Percentiles rank a stretch among this genome's conserved stretches.
These are phyloP conservation scores for Microbotryum silenes-acaulis DNA, from an alignment of 1,284 basidiomycete genomes.

Conservation along the genomic window DNA sequence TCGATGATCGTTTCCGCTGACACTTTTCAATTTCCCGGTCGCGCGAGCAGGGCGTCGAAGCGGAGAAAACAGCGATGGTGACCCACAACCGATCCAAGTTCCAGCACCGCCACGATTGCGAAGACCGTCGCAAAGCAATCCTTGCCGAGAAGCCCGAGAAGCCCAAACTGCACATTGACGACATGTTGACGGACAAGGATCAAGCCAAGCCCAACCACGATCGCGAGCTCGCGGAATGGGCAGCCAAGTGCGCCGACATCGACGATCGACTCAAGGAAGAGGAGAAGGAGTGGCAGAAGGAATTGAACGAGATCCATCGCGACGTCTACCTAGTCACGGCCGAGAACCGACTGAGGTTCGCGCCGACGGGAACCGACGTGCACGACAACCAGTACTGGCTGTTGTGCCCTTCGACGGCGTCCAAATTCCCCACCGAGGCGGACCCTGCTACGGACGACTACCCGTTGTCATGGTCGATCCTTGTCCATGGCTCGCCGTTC, in stretches of 20 bases:
- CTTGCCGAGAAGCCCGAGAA: neutral
- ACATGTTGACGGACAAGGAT: neutral
- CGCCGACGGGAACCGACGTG: neutral
- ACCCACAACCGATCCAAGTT: too few species aligned
- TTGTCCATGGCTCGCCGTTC: slow-evolving; percentile 2
- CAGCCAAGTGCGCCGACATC: neutral
- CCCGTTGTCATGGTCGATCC: slow-evolving; percentile 1
- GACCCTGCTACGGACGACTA: neutral
- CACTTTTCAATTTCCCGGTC: neutral
- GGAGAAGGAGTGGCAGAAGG: neutral
- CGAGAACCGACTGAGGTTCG: slow-evolving; percentile 1
- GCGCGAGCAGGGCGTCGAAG: neutral
- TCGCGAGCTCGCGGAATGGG: neutral
- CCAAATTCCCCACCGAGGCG: neutral
- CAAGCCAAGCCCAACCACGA: neutral
- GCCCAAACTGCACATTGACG: neutral
- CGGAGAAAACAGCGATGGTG: neutral
- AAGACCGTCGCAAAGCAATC: neutral
- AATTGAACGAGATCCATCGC: neutral
- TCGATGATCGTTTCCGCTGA: neutral
- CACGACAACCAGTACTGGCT: neutral
- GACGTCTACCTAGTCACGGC: neutral
- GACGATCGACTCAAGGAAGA: neutral
- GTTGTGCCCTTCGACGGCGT: neutral
- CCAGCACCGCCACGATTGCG: neutral